Conservation (phyloP, 1,139 yeast species). For the Geotrichum reessii region DNA sequence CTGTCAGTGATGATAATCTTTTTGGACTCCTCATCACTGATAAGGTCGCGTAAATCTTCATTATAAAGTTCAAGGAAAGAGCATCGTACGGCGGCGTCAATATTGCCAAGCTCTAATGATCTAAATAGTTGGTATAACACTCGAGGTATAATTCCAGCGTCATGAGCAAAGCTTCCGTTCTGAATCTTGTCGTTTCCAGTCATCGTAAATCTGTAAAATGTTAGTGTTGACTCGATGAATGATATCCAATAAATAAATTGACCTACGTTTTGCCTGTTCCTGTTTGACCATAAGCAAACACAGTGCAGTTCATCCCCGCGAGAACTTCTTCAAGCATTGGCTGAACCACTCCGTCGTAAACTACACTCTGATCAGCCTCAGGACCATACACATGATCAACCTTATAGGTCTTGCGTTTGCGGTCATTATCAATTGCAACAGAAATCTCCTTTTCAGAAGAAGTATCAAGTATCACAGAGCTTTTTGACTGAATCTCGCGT, state of each 20-base stretch:
- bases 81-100: constrained; percentile 57
- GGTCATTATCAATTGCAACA: constrained; percentile 18
- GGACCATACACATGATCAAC: constrained; percentile 72
- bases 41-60: constrained; percentile 61
- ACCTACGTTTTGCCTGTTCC: constrained; percentile 73
- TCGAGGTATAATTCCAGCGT: constrained; percentile 69
- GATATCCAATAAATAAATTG: neutral
- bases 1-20: constrained; percentile 45
- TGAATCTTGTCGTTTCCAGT: constrained; percentile 51
- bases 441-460: constrained; percentile 19
- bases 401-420: constrained; percentile 45
- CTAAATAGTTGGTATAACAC: constrained; percentile 50
- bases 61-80: constrained; percentile 71
- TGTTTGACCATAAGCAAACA: constrained; percentile 85
- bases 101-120: constrained; percentile 36
- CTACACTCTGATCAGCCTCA: constrained; percentile 58
- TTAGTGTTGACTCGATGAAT: constrained; percentile 22
- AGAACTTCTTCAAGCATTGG: constrained; percentile 57
- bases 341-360: constrained; percentile 55
- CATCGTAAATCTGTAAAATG: constrained; percentile 52
- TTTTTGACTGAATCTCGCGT: constrained; percentile 63
- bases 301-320: constrained; percentile 55
- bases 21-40: constrained; percentile 33
- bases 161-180: constrained; percentile 25
- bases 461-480: constrained; percentile 58